Evolutionary conservation across 768 basidiomycete species (phyloP).

Genomic region (Lactarius quietus): DNA sequence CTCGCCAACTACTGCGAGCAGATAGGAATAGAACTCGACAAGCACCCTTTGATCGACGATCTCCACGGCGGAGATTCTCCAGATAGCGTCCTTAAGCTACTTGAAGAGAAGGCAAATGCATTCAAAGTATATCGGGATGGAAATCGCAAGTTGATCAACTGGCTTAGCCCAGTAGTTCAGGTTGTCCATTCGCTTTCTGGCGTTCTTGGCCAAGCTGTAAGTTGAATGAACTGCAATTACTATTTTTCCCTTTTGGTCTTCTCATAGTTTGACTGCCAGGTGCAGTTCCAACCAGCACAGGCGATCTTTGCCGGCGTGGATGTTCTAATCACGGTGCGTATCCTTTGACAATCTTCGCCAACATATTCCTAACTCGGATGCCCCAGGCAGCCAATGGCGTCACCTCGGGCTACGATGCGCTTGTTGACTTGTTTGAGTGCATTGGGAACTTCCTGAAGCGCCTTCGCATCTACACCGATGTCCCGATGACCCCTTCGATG

Average conservation of each 20-base stretch:
- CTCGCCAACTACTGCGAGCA: not conserved
- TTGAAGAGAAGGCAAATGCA: not conserved
- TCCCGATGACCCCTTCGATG: not conserved
- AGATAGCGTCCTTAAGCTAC: not conserved
- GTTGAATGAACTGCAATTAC: too few relatives aligned
- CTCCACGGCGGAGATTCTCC: not conserved
- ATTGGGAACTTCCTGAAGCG: conserved; percentile 6
- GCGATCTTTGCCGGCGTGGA: not conserved
- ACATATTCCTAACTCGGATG: not conserved
- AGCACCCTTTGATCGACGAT: not conserved
- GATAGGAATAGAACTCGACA: not conserved
- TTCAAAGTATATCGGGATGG: not conserved
- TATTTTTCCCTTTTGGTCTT: too few relatives aligned
- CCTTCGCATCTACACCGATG: not conserved
- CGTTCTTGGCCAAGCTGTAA: not conserved
- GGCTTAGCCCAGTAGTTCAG: not conserved
- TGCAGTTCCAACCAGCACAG: not conserved
- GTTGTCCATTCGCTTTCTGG: not conserved
- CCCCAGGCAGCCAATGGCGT: not conserved
- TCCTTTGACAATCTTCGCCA: not conserved
- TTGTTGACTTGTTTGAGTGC: conserved; percentile 4
- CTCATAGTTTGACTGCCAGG: not conserved
- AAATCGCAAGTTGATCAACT: not conserved
- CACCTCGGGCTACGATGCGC: not conserved
- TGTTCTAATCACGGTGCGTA: not conserved